These are phyloP conservation scores for Rhodomyrtus tomentosa DNA, from an alignment of 345 rosid genomes.

Conservation along the genomic window DNA sequence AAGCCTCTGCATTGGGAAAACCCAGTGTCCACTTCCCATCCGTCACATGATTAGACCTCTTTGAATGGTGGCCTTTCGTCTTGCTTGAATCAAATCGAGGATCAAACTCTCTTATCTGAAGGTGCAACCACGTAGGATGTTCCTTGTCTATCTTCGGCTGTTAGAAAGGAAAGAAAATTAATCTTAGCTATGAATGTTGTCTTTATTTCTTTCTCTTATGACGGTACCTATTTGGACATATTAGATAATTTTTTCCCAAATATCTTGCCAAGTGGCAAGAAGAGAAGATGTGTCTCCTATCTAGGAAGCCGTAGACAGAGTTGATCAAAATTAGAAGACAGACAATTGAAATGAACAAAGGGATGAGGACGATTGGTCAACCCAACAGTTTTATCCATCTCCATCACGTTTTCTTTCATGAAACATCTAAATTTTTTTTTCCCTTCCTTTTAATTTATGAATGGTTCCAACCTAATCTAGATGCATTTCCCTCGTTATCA, in stretches of 20 bases:
- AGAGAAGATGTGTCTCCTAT: background rate
- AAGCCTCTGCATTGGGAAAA: conserved; percentile 29
- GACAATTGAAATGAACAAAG: background rate
- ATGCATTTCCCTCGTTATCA: background rate
- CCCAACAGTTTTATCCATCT: background rate
- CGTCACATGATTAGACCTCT: conserved; percentile 7
- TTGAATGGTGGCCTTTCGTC: conserved; percentile 6
- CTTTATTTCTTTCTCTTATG: background rate
- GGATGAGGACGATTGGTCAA: background rate
- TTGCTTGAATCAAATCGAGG: conserved; percentile 20
- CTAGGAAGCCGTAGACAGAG: background rate
- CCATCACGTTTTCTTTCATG: background rate
- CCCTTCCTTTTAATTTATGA: background rate
- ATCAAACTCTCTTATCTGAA: conserved; percentile 43
- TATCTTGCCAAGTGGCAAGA: background rate
- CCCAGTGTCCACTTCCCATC: conserved; percentile 64
- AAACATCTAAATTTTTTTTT: background rate
- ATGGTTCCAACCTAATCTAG: background rate
- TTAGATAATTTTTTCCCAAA: background rate
- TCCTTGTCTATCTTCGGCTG: conserved; percentile 50
- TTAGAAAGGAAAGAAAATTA: background rate
- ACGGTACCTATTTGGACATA: background rate
- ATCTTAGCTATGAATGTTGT: background rate
- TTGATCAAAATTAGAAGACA: background rate
- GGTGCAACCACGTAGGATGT: conserved; percentile 52